Base-by-base conservation (phyloP, 257 asterid species). In the Vinca minor region DNA sequence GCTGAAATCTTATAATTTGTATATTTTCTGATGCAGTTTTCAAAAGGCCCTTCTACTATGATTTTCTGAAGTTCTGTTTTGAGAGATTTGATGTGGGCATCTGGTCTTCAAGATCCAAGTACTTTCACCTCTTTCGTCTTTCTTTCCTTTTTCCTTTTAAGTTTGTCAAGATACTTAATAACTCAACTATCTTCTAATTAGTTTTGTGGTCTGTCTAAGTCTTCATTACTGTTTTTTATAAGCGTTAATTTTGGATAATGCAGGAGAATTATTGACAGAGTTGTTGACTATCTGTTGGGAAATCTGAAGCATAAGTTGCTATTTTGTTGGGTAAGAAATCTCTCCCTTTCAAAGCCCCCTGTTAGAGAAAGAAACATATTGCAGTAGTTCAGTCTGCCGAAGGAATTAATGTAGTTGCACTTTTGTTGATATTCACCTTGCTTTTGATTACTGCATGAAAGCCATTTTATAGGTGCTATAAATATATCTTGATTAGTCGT, bases 41-140 rank as follows among this genome's bases (percentile, higher is more conserved):
- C 79, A 87, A 66, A 84, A 85, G 98, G 66, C 98, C 98, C 13
- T 83, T 78, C 62, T 87, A 84, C 69, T 76, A 82, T 21, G 96
- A 87, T 60, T 92, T 89, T 75, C 83, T 91, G 78, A 78, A 80
- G 67, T 91, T 91, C 70, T 91, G 98, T 86, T 83, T 81, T 72
- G 82, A 83, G 77, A 88, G 77, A 69, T 91, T 85, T 71, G 86
- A 81, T 64, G 95, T 91, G 38, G 96, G 78, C 64, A 77, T 91
- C 69, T 91, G 98, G 96, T 87, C 98, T 49, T 91, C 98, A 62
- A 81, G 95, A 81, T 61, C 90, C 65, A 85, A 83, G 98, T 91
- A 82, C 23, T 53, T 26, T 48, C 60, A 62, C 18, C 56, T 34
- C 49, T 62, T 18, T 60, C 29, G 50, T 28, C 44, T 67, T 65